A percentile compares a stretch with the other conserved stretches of the same genome.
Conservation (phyloP, 805 yeast genomes). For the Candida rishiriensis region DNA sequence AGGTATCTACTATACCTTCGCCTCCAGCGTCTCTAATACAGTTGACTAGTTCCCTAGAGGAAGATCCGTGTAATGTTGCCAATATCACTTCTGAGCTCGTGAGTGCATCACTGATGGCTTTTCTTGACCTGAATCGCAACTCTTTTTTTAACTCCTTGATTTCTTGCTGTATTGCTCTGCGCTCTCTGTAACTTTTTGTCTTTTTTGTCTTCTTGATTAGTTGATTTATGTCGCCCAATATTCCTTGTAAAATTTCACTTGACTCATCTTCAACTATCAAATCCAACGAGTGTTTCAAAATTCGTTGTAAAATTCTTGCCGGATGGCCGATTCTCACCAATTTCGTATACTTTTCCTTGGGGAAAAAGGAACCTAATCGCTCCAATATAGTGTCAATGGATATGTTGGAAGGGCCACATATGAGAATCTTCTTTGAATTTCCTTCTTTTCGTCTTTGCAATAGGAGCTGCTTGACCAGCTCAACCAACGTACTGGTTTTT, state of each 20-base stretch:
- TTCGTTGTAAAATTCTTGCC: conserved; percentile 65
- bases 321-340: conserved; percentile 93
- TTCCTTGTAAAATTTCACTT: conserved; percentile 60
- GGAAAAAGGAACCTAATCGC: conserved; percentile 46
- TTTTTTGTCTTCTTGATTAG: conserved; percentile 41
- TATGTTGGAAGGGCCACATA: conserved; percentile 92
- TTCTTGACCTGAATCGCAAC: conserved; percentile 58
- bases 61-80: conserved; percentile 85
- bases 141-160: conserved; percentile 70
- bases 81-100: conserved; percentile 63
- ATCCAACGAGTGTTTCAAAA: conserved; percentile 72
- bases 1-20: conserved; percentile 56
- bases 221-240: conserved; percentile 64
- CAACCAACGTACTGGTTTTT: conserved; percentile 80
- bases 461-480: conserved; percentile 69
- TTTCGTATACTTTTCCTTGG: conserved; percentile 32
- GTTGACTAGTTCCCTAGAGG: conserved; percentile 61
- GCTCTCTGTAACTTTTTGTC: conserved; percentile 56
- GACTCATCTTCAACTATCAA: conserved; percentile 54
- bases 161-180: conserved; percentile 63
- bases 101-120: conserved; percentile 55
- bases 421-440: conserved; percentile 49
- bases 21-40: conserved; percentile 30
- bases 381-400: conserved; percentile 90
- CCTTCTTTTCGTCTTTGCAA: conserved; percentile 21